phyloP scores from a whole-genome alignment of 768 basidiomycete species.

The Phanerochaete carnosa region DNA sequence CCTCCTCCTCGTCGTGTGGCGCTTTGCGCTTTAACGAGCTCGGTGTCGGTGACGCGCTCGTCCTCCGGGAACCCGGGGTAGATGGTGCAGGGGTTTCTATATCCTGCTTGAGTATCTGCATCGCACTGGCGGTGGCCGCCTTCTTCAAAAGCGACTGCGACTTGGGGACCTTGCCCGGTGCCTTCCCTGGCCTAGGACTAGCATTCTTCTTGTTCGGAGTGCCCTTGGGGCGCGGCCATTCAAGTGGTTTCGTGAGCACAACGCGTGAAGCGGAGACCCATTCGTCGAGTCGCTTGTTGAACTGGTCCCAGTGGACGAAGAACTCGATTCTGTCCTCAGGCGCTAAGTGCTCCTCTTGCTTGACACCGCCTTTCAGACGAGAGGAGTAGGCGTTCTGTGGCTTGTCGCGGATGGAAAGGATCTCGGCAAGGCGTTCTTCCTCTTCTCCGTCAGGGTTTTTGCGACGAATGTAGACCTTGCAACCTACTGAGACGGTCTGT shows the following conservation, averaged over 20 bases:
- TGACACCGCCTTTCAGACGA: conserved; percentile 36
- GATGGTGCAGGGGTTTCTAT: conserved; percentile 23
- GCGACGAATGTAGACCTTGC: conserved; percentile 91
- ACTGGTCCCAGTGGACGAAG: conserved; percentile 98
- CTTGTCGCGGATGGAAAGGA: conserved; percentile 91
- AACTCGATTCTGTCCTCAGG: conserved; percentile 85
- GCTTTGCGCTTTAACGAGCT: conserved; percentile 65
- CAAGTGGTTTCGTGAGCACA: conserved; percentile 79
- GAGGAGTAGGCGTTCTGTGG: conserved; percentile 59
- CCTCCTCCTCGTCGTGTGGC: conserved; percentile 60
- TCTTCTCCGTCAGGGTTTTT: conserved; percentile 67
- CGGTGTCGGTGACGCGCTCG: conserved; percentile 57
- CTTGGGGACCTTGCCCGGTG: conserved; percentile 63
- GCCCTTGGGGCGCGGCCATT: conserved; percentile 91
- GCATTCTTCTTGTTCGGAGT: conserved; percentile 43
- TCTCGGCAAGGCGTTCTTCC: conserved; percentile 94
- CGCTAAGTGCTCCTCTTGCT: conserved; percentile 45
- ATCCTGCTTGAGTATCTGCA: conserved; percentile 20
- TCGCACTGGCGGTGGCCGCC: conserved; percentile 50
- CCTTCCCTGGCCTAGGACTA: conserved; percentile 69
- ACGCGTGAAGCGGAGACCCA: conserved; percentile 92
- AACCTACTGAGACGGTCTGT: conserved; percentile 87
- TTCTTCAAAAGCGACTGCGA: conserved; percentile 53
- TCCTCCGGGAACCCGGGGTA: conserved; percentile 21
- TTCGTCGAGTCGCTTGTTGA: conserved; percentile 98